phyloP scores from a whole-genome alignment of 2,329 filamentous ascomycete species.

The Aspergillus awamori region DNA sequence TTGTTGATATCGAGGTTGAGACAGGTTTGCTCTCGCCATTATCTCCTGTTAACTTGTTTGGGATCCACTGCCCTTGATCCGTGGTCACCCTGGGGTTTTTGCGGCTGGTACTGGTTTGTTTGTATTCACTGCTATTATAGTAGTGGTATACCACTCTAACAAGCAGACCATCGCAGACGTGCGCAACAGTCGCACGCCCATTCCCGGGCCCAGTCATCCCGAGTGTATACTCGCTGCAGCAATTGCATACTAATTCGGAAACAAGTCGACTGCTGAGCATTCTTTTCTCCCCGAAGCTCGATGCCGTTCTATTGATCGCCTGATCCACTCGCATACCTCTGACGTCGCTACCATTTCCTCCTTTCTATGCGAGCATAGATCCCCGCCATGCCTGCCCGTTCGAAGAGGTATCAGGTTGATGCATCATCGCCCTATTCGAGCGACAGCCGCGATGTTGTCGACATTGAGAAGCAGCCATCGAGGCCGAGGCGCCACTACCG shows the following conservation, averaged over 20 bases:
- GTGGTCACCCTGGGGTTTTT: not conserved
- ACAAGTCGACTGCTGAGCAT: not conserved
- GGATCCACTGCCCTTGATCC: not conserved
- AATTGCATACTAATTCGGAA: not conserved
- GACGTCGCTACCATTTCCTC: conserved; percentile 20
- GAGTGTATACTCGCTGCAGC: not conserved
- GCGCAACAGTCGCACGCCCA: not conserved
- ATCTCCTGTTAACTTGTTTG: not conserved
- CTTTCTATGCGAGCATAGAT: conserved; percentile 27
- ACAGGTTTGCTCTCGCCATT: not conserved
- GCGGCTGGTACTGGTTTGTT: not conserved
- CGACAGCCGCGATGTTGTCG: conserved; percentile 24
- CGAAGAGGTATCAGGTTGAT: conserved; percentile 34
- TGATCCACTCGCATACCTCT: conserved; percentile 9
- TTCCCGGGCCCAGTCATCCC: not conserved
- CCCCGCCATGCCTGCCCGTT: conserved; percentile 35
- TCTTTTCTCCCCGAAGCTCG: conserved; percentile 7
- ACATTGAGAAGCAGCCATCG: conserved; percentile 38
- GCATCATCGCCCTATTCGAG: conserved; percentile 26
- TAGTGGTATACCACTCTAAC: not conserved
- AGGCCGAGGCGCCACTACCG: conserved; percentile 27
- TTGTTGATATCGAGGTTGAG: conserved; percentile 13
- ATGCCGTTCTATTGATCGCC: conserved; percentile 13
- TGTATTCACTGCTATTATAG: not conserved
- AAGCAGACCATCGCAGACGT: not conserved